A percentile compares a stretch with the other conserved stretches of the same genome.
Conservation (phyloP, 1,284 basidiomycete species). For the Bondarzewia mesenterica region DNA sequence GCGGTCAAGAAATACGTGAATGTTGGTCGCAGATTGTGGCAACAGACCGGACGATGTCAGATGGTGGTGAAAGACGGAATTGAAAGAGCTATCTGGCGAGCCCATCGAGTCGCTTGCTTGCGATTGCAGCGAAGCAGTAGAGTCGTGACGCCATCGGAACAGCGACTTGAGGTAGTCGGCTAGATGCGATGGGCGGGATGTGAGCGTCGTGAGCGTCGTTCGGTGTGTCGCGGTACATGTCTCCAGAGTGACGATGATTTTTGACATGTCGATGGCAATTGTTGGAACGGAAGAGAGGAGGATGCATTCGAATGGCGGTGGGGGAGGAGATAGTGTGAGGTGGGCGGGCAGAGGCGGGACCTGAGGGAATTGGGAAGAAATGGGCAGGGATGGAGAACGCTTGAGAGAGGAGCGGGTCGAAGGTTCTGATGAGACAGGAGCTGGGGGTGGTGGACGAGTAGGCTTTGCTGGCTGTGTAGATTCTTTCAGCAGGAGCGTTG, state of each 20-base stretch:
- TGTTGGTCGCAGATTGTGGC: constrained; percentile 32
- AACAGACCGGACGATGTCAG: constrained; percentile 50
- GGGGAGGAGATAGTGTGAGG: constrained; percentile 20
- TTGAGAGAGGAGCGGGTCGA: constrained; percentile 23
- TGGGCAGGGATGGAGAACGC: constrained; percentile 21
- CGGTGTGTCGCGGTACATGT: constrained; percentile 57
- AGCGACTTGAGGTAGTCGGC: constrained; percentile 40
- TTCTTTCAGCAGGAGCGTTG: constrained; percentile 12
- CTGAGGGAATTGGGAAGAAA: constrained; percentile 28
- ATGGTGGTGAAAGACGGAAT: constrained; percentile 51
- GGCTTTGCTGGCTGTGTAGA: constrained; percentile 20
- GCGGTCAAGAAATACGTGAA: constrained; percentile 76
- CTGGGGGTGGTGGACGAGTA: constrained; percentile 27
- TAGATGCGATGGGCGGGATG: constrained; percentile 58
- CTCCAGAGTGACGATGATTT: constrained; percentile 60
- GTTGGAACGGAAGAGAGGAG: constrained; percentile 53
- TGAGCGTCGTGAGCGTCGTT: constrained; percentile 57
- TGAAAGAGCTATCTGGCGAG: constrained; percentile 23
- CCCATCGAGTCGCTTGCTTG: constrained; percentile 17
- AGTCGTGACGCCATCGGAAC: constrained; percentile 20
- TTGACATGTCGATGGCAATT: constrained; percentile 41
- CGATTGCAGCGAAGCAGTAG: constrained; percentile 37
- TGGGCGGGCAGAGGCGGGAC: constrained; percentile 19
- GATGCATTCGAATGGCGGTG: constrained; percentile 54
- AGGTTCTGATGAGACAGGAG: constrained; percentile 16